A percentile compares a stretch with the other conserved stretches of the same genome.
Conservation (phyloP, 345 rosid species). For the Arabidopsis thaliana region DNA sequence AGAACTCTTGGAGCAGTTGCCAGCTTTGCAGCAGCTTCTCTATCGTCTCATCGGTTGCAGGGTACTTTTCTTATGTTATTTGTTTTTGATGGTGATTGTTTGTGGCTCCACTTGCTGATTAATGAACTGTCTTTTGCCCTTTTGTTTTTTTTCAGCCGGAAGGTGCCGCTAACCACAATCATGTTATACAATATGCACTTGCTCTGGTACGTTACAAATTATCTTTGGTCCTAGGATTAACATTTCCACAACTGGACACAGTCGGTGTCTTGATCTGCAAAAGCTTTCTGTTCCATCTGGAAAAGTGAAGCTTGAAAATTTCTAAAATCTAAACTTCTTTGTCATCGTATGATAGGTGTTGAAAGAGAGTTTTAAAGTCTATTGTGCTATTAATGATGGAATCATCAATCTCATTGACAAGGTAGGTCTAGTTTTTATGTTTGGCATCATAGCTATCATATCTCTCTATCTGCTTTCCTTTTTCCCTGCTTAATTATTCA, state of each 20-base stretch:
- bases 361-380: constrained; percentile 98
- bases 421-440: constrained; percentile 53
- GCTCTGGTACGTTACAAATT: constrained; percentile 70
- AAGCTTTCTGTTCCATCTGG: constrained; percentile 6
- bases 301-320: background rate
- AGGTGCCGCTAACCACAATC: constrained; percentile 88
- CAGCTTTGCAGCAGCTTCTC: constrained; percentile 86
- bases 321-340: background rate
- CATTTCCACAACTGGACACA: background rate
- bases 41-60: constrained; percentile 94
- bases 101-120: constrained; percentile 25
- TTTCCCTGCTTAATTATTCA: constrained; percentile 10
- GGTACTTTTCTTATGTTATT: constrained; percentile 51
- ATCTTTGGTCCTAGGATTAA: background rate
- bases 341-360: constrained; percentile 61
- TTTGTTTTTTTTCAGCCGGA: constrained; percentile 75
- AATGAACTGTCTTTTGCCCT: constrained; percentile 9
- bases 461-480: constrained; percentile 18
- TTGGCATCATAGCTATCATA: constrained; percentile 20
- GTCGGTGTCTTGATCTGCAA: background rate
- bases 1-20: constrained; percentile 87
- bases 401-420: constrained; percentile 98
- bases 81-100: background rate
- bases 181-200: constrained; percentile 93
- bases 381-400: constrained; percentile 95